Base-by-base conservation (phyloP, 805 yeast genomes). In the Jamesozyma gamospora region DNA sequence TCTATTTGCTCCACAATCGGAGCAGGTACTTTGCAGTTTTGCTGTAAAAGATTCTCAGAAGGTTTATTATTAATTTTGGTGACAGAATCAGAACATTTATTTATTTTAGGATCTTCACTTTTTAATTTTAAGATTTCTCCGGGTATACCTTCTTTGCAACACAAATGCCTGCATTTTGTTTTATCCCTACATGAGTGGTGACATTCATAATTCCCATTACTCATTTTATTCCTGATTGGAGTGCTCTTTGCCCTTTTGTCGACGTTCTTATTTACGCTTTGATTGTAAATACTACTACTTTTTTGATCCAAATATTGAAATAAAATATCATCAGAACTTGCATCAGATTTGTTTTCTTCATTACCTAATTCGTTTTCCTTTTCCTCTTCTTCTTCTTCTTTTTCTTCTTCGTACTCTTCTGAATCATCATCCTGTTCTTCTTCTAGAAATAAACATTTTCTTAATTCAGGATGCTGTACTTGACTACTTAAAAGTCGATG, bases 91-190 rank as follows among this genome's bases (percentile, higher is more conserved):
- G 24, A 6, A 21, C 5, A 5, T 8, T 8, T 21, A 6, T 21
- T 21, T 21, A 21, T 21, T 21, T 21, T 21, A 8, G 24, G 8
- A 21, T 21, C 24, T 21, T 6, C 24, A 21, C 8, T 6, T 21
- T 21, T 21, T 5, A 6, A 6, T 21, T 21, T 21, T 21, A 21
- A 21, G 29, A 35, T 36, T 4, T 37, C 36, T 27, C 36, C 41
- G 2, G 65, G 62, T 15, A 64, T 50, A 1, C 75, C 75, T 28
- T 67, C 70, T 30, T 66, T 62, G 41, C 77, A 72, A 37, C 76
- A 71, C 4, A 66, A 36, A 47, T 72, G 75, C 10, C 74, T 62
- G 39, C 75, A 72, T 0, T 46, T 53, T 2, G n/a, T 24, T 33
- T 51, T 53, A 45, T 55, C 63, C 35, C 62, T 68, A 43, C 76